A percentile compares a stretch with the other conserved stretches of the same genome.
Evolutionary conservation across 192 early-diverging fungal genomes (phyloP).

Genomic region (Coemansia sp.): DNA sequence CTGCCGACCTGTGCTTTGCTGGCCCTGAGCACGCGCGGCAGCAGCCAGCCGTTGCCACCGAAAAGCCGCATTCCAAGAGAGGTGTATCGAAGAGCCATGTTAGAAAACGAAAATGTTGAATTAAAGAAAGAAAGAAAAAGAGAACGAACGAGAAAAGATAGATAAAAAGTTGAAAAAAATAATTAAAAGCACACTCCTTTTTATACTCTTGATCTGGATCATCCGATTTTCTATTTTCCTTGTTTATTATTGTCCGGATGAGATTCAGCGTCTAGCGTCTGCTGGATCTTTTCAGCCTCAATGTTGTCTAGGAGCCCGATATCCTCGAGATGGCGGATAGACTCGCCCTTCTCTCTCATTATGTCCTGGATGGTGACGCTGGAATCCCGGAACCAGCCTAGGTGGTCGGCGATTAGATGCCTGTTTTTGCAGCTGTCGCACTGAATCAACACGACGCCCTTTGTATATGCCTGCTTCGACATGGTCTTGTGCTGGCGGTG

Average conservation of each 20-base stretch:
- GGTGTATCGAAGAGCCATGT: neutral
- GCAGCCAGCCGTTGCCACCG: neutral
- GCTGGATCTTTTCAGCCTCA: conserved; percentile 32
- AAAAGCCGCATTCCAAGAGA: neutral
- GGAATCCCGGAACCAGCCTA: conserved; percentile 86
- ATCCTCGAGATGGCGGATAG: conserved; percentile 55
- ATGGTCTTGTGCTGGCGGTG: conserved; percentile 84
- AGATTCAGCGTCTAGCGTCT: conserved; percentile 19
- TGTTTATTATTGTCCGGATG: conserved; percentile 12
- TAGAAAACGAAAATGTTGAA: neutral
- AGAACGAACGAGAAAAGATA: conserved; percentile 1
- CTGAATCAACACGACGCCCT: conserved; percentile 91
- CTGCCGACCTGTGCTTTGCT: neutral
- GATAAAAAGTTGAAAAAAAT: neutral
- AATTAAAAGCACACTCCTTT: neutral
- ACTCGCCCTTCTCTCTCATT: conserved; percentile 72
- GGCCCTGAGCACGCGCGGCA: neutral
- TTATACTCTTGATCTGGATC: neutral
- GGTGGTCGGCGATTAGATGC: conserved; percentile 96
- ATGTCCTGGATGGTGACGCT: conserved; percentile 78
- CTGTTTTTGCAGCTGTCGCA: conserved; percentile 87
- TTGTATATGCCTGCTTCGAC: conserved; percentile 84
- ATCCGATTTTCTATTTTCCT: neutral
- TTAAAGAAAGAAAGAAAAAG: neutral
- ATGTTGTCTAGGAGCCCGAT: conserved; percentile 38